These are phyloP conservation scores for Colletotrichum somersetense DNA, from an alignment of 2,329 filamentous ascomycete species.

Conservation along the genomic window DNA sequence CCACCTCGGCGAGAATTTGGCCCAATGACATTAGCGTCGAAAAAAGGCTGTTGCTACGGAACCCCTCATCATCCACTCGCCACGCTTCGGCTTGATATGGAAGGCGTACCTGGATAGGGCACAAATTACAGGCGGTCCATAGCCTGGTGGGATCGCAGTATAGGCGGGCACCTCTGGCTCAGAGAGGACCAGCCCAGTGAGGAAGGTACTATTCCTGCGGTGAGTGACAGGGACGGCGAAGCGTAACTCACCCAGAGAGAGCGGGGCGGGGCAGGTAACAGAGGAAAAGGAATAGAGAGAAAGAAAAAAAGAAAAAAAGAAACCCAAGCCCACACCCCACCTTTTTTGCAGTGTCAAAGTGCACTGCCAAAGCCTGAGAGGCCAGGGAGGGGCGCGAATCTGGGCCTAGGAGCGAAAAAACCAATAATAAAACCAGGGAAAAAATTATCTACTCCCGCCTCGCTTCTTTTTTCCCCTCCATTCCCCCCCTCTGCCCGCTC, in stretches of 20 bases:
- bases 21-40: slow-evolving; percentile 28
- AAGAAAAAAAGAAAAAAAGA: background rate
- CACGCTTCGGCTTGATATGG: background rate
- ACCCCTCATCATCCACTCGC: background rate
- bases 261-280: slow-evolving; percentile 14
- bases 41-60: slow-evolving; percentile 12
- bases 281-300: background rate
- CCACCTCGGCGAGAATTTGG: background rate
- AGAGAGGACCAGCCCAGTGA: background rate
- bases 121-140: slow-evolving; percentile 11
- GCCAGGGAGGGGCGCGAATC: slow-evolving; percentile 34
- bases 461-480: slow-evolving; percentile 42
- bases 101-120: background rate
- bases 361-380: slow-evolving; percentile 21
- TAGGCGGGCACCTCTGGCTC: background rate
- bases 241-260: slow-evolving; percentile 8
- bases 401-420: slow-evolving; percentile 36
- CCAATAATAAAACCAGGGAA: slow-evolving; percentile 45
- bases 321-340: slow-evolving; percentile 23
- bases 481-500: slow-evolving; percentile 40
- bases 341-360: slow-evolving; percentile 34
- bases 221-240: slow-evolving; percentile 8
- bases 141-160: background rate
- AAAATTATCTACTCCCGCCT: slow-evolving; percentile 44
- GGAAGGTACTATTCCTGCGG: background rate